Evolutionary conservation across 495 filamentous ascomycete species (phyloP), one percentile per base, ranked within the genome.

Genomic region (Choiromyces venosus): DNA sequence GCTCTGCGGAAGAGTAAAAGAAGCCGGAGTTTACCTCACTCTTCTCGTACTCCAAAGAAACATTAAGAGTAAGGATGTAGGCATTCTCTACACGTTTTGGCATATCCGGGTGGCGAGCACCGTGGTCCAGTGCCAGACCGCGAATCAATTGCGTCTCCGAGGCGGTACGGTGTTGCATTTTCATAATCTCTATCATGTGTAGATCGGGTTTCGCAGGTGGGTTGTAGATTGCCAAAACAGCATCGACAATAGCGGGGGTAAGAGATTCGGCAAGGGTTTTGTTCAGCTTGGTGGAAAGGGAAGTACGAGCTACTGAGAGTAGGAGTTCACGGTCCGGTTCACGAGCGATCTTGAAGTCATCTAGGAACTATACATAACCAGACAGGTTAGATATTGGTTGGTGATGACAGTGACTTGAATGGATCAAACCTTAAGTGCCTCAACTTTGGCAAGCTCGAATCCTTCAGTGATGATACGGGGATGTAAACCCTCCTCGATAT

Each of bases 121-220:
- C 95, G 83, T 99, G 95, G 74, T 99, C 95, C 72, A 99, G 85
- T 9, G 92, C 95, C 40, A 99, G 87, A 70, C 95, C 95, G 74
- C 90, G 89, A 81, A 99, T 97, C 61, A 99, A 89, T 80, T 96
- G 93, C 37, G 95, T 99, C 82, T 99, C 95, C 16, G 95, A 91
- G 66, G 95, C 94, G 46, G 91, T 92, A 71, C 94, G 92, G 85
- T 99, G 95, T 83, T 98, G 95, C 95, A 99, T 99, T 82, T 96
- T 97, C 96, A 98, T 98, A 77, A 99, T 97, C 84, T 99, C 95
- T 75, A 99, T 87, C 95, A 99, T 99, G 84, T 98, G 94, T 74
- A 99, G 83, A 83, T 99, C 95, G 65, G 95, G 95, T 85, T 97
- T 98, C 76, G 89, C 90, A 38, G 93, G 92, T 37, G 93, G 83